Evolutionary conservation across 441 rosid species (phyloP), one percentile per base, ranked within the genome.

Genomic region (Mallotus repandus): DNA sequence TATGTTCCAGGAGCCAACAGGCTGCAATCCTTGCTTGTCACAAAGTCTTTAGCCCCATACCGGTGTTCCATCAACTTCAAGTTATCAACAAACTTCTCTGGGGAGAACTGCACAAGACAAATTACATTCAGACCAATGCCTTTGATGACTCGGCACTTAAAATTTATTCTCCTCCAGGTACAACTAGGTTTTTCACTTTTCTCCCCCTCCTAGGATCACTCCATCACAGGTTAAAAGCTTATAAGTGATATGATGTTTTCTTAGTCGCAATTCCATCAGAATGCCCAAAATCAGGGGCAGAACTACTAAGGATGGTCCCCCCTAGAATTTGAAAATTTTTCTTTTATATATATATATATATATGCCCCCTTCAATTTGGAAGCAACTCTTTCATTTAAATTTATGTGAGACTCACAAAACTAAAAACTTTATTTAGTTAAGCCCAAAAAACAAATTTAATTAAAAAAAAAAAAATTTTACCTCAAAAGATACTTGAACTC

Each of bases 61-160:
- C 99, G 86, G 63, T 91, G 97, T 88, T 96, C 99, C 97, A 89
- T 93, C 48, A 96, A 86, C 87, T 93, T 87, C 97, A 96, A 60
- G 4, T 87, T 89, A 75, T 88, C 97, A 46, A 91, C 92, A 72
- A 96, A 96, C 65, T 91, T 91, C 85, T 89, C 96, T 0, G 98
- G 97, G 55, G 81, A 22, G 78, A 87, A 80, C 99, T 96, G 89
- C 82, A 85, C n/a, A n/a, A 57, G 63, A n/a, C 35, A 41, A 18
- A 14, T 7, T 15, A 38, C 21, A 50, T 4, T 68, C 13, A 61
- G 73, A 48, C 71, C 9, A 56, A 43, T 56, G 45, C 11, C 46
- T 71, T 67, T 53, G 50, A 19, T 52, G 43, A 9, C 14, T 54
- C 6, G 41, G 46, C 32, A 22, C 35, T 9, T 46, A 43, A 3